These are phyloP conservation scores for Taphrina betulina DNA, from an alignment of 1,139 yeast species.

Conservation along the genomic window DNA sequence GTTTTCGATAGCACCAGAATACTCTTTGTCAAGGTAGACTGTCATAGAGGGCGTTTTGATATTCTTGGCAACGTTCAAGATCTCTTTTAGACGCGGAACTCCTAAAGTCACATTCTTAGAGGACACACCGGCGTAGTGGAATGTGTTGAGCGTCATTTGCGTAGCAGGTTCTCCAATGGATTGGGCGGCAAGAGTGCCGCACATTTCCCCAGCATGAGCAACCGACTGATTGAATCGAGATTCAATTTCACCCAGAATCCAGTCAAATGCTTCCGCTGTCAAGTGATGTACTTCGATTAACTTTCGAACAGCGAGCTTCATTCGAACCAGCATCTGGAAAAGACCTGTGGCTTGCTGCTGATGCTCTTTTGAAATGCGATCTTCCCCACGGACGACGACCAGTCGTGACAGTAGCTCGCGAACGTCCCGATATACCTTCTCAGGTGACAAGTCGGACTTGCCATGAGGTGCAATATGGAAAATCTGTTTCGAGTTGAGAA, in stretches of 20 bases:
- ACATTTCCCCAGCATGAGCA: slow-evolving; percentile 99
- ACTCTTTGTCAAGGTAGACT: slow-evolving; percentile 76
- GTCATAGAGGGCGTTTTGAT: slow-evolving; percentile 98
- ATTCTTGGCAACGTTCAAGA: slow-evolving; percentile 95
- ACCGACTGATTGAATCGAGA: slow-evolving; percentile 88
- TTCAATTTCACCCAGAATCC: slow-evolving; percentile 94
- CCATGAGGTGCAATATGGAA: slow-evolving; percentile 89
- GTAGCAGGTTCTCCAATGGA: slow-evolving; percentile 99
- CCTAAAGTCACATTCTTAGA: slow-evolving; percentile 98
- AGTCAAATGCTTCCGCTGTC: slow-evolving; percentile 82
- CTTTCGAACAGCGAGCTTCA: slow-evolving; percentile 87
- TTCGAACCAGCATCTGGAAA: slow-evolving; percentile 87
- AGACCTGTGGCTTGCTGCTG: slow-evolving; percentile 88
- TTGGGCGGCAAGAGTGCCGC: slow-evolving; percentile 98
- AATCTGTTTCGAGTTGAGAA: slow-evolving; percentile 95
- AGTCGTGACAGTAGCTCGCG: slow-evolving; percentile 64
- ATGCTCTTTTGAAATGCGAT: slow-evolving; percentile 73
- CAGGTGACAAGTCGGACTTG: slow-evolving; percentile 84
- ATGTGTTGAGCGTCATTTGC: slow-evolving; percentile 97
- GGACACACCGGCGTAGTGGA: slow-evolving; percentile 99
- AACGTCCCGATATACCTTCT: slow-evolving; percentile 76
- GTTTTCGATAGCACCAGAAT: slow-evolving; percentile 82
- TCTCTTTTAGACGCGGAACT: slow-evolving; percentile 99
- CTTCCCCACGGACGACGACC: slow-evolving; percentile 78
- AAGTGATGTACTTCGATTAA: slow-evolving; percentile 86